Evolutionary conservation across 78 protist genomes (phyloP), one percentile per base, ranked within the genome.

Genomic region (Cyanophora paradoxa): DNA sequence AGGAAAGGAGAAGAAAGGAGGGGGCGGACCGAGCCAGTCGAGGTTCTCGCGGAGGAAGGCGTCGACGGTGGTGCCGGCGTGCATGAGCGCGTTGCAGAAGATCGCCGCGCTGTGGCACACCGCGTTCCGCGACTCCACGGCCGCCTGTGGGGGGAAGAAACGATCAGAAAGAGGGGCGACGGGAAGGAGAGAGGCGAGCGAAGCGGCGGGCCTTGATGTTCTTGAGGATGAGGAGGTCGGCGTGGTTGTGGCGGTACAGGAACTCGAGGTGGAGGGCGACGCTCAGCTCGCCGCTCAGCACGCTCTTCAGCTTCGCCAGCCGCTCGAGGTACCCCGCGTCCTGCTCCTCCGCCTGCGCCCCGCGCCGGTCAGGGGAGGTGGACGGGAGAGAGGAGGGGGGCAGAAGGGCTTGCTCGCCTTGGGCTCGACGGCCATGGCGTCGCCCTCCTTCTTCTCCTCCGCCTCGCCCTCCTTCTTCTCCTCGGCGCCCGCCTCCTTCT

Each of bases 21-120:
- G n/a, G n/a, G n/a, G n/a, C n/a, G n/a, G n/a, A n/a, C n/a, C 58
- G n/a, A 97, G 79, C 98, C 98, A 97, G 30, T 92, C 95, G 26
- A 87, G 62, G 76, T 98, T 97, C 41, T 84, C 86, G n/a, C 98
- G 68, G 31, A 98, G 67, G 79, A 95, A 98, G 31, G 44, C 28
- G 76, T 98, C 99, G 66, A 74, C 42, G 10, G 98, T 90, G 28
- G 99, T 97, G 57, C 99, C 99, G 17, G 91, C 79, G 66, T 85
- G 79, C 98, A 96, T 95, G 33, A 95, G 46, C 14, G 90, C 91
- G 77, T 96, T 86, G 36, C 95, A 86, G 42, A 86, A 54, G 42
- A 95, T 81, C 28, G 88, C 71, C 22, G 94, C 98, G 44, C 73
- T 69, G 81, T 91, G 89, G 28, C 76, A 46, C 31, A 91, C 20